phyloP scores from a whole-genome alignment of 2,329 filamentous ascomycete genomes.

The Aphanoascus verrucosus region DNA sequence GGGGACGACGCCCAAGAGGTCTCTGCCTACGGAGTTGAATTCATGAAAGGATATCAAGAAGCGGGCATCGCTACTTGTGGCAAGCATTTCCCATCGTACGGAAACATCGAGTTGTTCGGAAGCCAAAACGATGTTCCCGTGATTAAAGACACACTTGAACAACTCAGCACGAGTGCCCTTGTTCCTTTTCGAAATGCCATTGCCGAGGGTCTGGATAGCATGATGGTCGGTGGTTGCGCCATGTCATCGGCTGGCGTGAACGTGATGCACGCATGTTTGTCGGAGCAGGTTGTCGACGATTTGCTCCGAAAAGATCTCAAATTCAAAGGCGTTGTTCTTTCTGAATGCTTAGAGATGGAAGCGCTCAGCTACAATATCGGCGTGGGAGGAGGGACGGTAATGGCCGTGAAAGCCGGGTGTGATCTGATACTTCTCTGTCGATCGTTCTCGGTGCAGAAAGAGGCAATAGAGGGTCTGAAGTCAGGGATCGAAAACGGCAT shows the following conservation, averaged over 20 bases:
- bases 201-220: slow-evolving; percentile 72
- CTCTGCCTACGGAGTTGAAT: slow-evolving; percentile 80
- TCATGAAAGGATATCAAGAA: slow-evolving; percentile 85
- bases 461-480: slow-evolving; percentile 82
- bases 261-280: slow-evolving; percentile 88
- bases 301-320: slow-evolving; percentile 77
- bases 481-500: slow-evolving; percentile 83
- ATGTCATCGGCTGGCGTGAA: slow-evolving; percentile 88
- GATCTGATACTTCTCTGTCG: slow-evolving; percentile 83
- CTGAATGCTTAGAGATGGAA: slow-evolving; percentile 94
- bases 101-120: slow-evolving; percentile 85
- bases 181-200: slow-evolving; percentile 89
- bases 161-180: slow-evolving; percentile 80
- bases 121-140: slow-evolving; percentile 87
- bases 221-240: slow-evolving; percentile 91
- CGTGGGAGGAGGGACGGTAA: slow-evolving; percentile 92
- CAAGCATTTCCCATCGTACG: slow-evolving; percentile 94
- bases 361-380: slow-evolving; percentile 90
- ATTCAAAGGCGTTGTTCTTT: slow-evolving; percentile 86
- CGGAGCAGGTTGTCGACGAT: slow-evolving; percentile 85
- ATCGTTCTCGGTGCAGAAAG: slow-evolving; percentile 77
- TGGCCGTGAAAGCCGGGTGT: slow-evolving; percentile 94
- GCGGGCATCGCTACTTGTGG: slow-evolving; percentile 81
- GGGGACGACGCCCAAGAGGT: slow-evolving; percentile 93
- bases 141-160: slow-evolving; percentile 88